Evolutionary conservation across 768 basidiomycete species (phyloP).

Genomic region (Tylopilus subfusipes): DNA sequence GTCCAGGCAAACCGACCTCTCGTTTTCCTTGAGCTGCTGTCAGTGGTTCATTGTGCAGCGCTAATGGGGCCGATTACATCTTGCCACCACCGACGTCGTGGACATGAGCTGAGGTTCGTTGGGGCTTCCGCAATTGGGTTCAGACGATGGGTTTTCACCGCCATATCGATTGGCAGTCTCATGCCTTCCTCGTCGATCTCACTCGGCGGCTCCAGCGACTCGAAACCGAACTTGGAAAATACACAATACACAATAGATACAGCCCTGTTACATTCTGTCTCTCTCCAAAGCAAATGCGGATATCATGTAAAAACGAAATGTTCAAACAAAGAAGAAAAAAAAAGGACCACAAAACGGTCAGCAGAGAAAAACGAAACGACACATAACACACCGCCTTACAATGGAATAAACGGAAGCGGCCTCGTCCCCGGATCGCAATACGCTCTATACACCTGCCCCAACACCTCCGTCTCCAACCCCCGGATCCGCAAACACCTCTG

Average conservation of each 20-base stretch:
- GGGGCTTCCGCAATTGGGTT: too few relatives aligned
- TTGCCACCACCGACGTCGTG: too few relatives aligned
- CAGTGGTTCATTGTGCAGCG: too few relatives aligned
- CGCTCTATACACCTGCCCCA: slow-evolving; percentile 46
- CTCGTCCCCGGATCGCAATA: slow-evolving; percentile 27
- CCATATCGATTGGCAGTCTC: too few relatives aligned
- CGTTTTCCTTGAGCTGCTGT: too few relatives aligned
- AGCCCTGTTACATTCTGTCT: slow-evolving; percentile 8
- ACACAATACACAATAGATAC: slow-evolving; percentile 27
- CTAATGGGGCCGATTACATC: too few relatives aligned
- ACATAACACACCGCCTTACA: slow-evolving; percentile 6
- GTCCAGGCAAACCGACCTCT: too few relatives aligned
- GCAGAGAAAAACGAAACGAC: not conserved
- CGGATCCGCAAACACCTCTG: slow-evolving; percentile 70
- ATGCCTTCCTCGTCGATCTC: not conserved
- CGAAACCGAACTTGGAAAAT: not conserved
- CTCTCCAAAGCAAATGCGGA: slow-evolving; percentile 19
- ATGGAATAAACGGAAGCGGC: slow-evolving; percentile 19
- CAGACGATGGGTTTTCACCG: too few relatives aligned
- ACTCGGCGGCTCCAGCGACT: not conserved
- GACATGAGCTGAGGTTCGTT: too few relatives aligned
- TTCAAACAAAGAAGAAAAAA: not conserved
- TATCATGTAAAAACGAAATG: slow-evolving; percentile 3
- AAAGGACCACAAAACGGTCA: not conserved
- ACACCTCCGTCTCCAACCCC: slow-evolving; percentile 53